Percentiles rank a stretch among this genome's conserved stretches.
phyloP scores from a whole-genome alignment of 176 grass and related monocot genomes.

The Stipa capillata region DNA sequence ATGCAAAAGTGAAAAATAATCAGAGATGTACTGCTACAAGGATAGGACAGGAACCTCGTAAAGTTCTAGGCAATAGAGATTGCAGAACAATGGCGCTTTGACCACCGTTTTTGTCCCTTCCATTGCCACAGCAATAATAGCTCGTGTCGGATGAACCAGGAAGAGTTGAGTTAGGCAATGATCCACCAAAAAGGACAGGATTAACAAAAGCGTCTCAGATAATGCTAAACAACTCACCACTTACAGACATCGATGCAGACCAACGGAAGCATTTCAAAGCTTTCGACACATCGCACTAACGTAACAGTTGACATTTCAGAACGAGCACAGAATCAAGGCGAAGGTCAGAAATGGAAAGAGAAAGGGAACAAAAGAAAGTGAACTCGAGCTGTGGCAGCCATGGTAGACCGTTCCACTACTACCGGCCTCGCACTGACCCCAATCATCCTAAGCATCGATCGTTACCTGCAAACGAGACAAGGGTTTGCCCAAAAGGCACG shows the following conservation, averaged over 20 bases:
- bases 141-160: background rate
- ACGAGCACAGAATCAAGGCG: background rate
- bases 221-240: slow-evolving; percentile 9
- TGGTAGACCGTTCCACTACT: slow-evolving; percentile 25
- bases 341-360: background rate
- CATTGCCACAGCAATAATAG: too few relatives aligned
- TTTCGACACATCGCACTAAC: slow-evolving; percentile 23
- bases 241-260: too few relatives aligned
- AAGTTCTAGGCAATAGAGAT: too few relatives aligned
- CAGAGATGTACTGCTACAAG: too few relatives aligned
- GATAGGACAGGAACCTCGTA: too few relatives aligned
- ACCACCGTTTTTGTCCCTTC: background rate
- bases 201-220: background rate
- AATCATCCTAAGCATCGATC: background rate
- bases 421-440: background rate
- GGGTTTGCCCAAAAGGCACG: too few relatives aligned
- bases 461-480: background rate
- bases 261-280: background rate
- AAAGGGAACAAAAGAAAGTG: background rate
- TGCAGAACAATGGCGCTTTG: too few relatives aligned
- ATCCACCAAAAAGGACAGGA: background rate
- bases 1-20: too few relatives aligned
- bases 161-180: slow-evolving; percentile 5
- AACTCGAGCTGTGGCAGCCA: background rate
- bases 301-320: background rate